These are phyloP conservation scores for Stagonosporopsis rhizophila DNA, from an alignment of 2,329 filamentous ascomycete genomes.

Conservation along the genomic window DNA sequence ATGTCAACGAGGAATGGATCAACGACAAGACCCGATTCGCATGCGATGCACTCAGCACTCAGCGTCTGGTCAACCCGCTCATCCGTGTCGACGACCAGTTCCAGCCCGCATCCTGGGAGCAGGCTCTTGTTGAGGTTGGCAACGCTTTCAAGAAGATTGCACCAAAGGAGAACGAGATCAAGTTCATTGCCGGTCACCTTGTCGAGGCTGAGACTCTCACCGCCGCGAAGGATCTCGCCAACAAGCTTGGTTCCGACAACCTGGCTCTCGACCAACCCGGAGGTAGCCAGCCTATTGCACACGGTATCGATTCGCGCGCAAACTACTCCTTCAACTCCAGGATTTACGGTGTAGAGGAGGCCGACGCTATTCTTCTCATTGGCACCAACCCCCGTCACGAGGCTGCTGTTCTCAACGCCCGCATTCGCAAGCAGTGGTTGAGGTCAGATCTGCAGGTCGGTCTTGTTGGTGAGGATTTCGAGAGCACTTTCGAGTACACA, in stretches of 20 bases:
- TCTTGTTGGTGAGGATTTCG: conserved; percentile 87
- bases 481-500: conserved; percentile 95
- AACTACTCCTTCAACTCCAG: conserved; percentile 98
- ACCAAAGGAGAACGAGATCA: conserved; percentile 92
- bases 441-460: conserved; percentile 93
- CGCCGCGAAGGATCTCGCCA: conserved; percentile 95
- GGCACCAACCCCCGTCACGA: conserved; percentile 96
- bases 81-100: conserved; percentile 90
- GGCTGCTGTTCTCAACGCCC: conserved; percentile 91
- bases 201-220: conserved; percentile 93
- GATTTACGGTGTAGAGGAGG: conserved; percentile 92
- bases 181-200: conserved; percentile 89
- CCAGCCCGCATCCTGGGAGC: conserved; percentile 92
- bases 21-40: conserved; percentile 98
- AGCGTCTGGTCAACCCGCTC: conserved; percentile 90
- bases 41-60: conserved; percentile 94
- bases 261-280: conserved; percentile 88
- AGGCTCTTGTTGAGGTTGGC: conserved; percentile 86
- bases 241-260: conserved; percentile 96
- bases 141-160: conserved; percentile 79
- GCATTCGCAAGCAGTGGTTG: conserved; percentile 97
- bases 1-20: conserved; percentile 99
- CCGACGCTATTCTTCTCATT: conserved; percentile 88
- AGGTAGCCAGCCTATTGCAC: conserved; percentile 82
- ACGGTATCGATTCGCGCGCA: conserved; percentile 90